Evolutionary conservation across 1,284 basidiomycete genomes (phyloP).

Genomic region (Cryptococcus hybrid): DNA sequence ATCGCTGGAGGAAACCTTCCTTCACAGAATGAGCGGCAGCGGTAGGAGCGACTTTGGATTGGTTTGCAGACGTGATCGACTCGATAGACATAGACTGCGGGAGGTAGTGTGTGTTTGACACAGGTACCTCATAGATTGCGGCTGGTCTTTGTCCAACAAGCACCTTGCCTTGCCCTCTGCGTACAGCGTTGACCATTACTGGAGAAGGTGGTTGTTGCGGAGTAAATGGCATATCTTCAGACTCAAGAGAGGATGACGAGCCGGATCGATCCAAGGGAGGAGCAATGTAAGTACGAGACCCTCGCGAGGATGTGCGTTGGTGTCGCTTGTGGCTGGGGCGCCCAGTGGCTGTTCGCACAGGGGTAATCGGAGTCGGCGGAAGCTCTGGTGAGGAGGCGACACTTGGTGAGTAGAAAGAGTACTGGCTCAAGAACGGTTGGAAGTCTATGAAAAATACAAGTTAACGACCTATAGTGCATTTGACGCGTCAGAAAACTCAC

Average conservation of each 20-base stretch:
- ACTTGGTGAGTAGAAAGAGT: constrained; percentile 35
- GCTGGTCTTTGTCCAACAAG: constrained; percentile 15
- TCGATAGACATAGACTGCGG: constrained; percentile 22
- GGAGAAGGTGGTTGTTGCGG: constrained; percentile 25
- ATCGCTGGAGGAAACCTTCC: constrained; percentile 24
- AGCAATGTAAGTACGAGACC: constrained; percentile 27
- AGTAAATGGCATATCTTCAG: constrained; percentile 38
- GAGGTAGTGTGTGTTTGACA: constrained; percentile 11
- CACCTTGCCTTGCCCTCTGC: neutral
- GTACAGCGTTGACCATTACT: neutral
- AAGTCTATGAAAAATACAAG: constrained; percentile 7
- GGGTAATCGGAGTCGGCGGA: constrained; percentile 34
- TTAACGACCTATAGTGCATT: neutral
- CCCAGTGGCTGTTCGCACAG: constrained; percentile 17
- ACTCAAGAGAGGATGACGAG: constrained; percentile 48
- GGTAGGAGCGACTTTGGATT: constrained; percentile 7
- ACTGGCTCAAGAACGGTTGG: constrained; percentile 30
- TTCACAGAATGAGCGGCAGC: constrained; percentile 14
- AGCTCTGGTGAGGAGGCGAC: constrained; percentile 28
- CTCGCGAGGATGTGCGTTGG: constrained; percentile 26
- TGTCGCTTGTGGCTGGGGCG: constrained; percentile 16
- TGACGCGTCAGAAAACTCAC: neutral
- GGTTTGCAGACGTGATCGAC: constrained; percentile 6
- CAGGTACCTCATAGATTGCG: constrained; percentile 26
- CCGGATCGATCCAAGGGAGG: constrained; percentile 49